Conservation (phyloP, 768 basidiomycete species). For the Flagelloscypha sp. region DNA sequence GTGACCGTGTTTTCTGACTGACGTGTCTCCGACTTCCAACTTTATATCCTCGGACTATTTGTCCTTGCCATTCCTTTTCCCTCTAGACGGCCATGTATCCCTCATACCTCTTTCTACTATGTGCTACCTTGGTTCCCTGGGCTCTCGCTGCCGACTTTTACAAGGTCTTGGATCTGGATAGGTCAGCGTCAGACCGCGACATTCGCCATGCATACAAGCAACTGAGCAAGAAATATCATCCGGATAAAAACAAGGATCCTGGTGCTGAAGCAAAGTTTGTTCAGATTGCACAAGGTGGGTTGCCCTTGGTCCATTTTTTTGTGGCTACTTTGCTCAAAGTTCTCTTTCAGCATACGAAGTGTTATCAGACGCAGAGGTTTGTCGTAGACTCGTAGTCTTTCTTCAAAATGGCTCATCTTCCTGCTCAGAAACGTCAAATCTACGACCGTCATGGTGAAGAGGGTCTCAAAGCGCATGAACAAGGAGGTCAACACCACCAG, state of each 20-base stretch:
- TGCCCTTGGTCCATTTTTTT: background rate
- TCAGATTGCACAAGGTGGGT: slow-evolving; percentile 79
- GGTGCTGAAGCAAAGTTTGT: slow-evolving; percentile 82
- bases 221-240: slow-evolving; percentile 82
- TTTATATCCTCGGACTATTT: too few species aligned
- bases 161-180: slow-evolving; percentile 70
- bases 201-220: slow-evolving; percentile 90
- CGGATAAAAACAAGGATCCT: slow-evolving; percentile 89
- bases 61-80: too few species aligned
- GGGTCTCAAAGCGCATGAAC: slow-evolving; percentile 86
- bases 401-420: slow-evolving; percentile 5
- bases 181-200: slow-evolving; percentile 78
- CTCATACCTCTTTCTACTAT: slow-evolving; percentile 22
- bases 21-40: too few species aligned
- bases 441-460: slow-evolving; percentile 96
- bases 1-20: too few species aligned
- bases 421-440: slow-evolving; percentile 73
- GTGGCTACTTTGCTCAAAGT: slow-evolving; percentile 4
- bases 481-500: slow-evolving; percentile 62
- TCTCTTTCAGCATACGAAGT: slow-evolving; percentile 74
- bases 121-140: slow-evolving; percentile 20
- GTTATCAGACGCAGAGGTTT: slow-evolving; percentile 76
- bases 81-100: too few species aligned
- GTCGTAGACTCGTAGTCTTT: slow-evolving; percentile 14
- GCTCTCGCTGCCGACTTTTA: slow-evolving; percentile 66